Percentiles rank a stretch among this genome's conserved stretches.
These are phyloP conservation scores for Venturia effusa DNA, from an alignment of 2,329 filamentous ascomycete species.

Conservation along the genomic window DNA sequence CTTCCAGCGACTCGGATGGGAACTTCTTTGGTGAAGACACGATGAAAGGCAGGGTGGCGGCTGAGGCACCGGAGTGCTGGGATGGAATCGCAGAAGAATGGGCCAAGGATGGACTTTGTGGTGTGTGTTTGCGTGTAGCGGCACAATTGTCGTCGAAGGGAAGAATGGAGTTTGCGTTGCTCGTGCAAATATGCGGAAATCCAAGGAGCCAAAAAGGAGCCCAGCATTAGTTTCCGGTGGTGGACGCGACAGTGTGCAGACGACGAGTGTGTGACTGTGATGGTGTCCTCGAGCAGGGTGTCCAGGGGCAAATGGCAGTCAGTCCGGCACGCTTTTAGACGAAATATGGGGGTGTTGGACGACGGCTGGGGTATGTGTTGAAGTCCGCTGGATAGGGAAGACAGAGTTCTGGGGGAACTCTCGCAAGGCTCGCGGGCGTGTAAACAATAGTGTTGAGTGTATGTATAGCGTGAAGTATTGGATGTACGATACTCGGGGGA, in stretches of 20 bases:
- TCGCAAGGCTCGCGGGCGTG: not conserved
- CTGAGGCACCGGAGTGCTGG: constrained; percentile 4
- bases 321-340: not conserved
- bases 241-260: not conserved
- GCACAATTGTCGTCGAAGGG: not conserved
- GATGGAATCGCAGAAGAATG: not conserved
- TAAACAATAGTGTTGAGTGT: not conserved
- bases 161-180: constrained; percentile 3
- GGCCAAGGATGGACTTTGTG: not conserved
- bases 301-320: not conserved
- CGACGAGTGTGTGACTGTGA: not conserved
- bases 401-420: not conserved
- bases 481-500: not conserved
- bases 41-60: constrained; percentile 9
- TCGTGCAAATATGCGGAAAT: not conserved
- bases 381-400: not conserved
- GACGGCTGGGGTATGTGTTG: not conserved
- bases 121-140: not conserved
- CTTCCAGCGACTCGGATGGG: not conserved
- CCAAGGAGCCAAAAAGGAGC: constrained; percentile 1
- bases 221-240: not conserved
- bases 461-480: not conserved
- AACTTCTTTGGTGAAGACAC: not conserved
- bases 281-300: not conserved
- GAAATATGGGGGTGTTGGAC: not conserved